Conservation (phyloP, 2,329 filamentous ascomycete species). For the Macroventuria anomochaeta region DNA sequence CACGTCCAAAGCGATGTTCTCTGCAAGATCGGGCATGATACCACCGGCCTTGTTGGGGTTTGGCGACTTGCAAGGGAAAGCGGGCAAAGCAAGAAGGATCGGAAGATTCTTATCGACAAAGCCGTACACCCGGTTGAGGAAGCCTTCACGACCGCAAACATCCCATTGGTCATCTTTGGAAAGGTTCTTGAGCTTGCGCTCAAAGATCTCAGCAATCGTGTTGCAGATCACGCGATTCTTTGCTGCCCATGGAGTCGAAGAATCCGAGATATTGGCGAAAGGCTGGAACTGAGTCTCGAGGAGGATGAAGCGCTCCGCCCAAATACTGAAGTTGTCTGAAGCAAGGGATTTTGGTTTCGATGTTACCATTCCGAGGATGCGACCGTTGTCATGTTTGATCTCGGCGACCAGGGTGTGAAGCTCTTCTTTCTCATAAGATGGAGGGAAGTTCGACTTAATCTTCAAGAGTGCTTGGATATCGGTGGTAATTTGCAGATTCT, state of each 20-base stretch:
- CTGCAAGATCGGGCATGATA: conserved; percentile 52
- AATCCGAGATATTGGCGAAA: conserved; percentile 25
- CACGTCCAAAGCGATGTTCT: conserved; percentile 52
- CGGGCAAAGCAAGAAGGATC: conserved; percentile 55
- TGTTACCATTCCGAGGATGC: conserved; percentile 30
- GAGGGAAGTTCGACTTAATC: conserved; percentile 35
- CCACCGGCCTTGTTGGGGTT: conserved; percentile 64
- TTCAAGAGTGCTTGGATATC: conserved; percentile 25
- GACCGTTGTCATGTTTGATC: conserved; percentile 30
- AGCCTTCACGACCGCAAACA: conserved; percentile 29
- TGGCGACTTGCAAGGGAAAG: conserved; percentile 68
- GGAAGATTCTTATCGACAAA: conserved; percentile 37
- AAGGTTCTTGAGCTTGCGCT: conserved; percentile 37
- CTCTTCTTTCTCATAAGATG: conserved; percentile 27
- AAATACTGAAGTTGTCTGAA: conserved; percentile 31
- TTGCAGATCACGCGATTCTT: conserved; percentile 28
- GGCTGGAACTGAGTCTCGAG: conserved; percentile 38
- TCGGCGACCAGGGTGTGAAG: conserved; percentile 31
- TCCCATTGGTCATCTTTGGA: conserved; percentile 40
- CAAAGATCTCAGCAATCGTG: conserved; percentile 37
- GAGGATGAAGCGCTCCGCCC: conserved; percentile 40
- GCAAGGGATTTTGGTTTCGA: conserved; percentile 34
- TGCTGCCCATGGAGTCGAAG: conserved; percentile 26
- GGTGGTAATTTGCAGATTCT: conserved; percentile 26
- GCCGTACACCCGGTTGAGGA: conserved; percentile 35